These are phyloP conservation scores for Aspergillus bertholletiae DNA, from an alignment of 495 filamentous ascomycete genomes.

Conservation along the genomic window DNA sequence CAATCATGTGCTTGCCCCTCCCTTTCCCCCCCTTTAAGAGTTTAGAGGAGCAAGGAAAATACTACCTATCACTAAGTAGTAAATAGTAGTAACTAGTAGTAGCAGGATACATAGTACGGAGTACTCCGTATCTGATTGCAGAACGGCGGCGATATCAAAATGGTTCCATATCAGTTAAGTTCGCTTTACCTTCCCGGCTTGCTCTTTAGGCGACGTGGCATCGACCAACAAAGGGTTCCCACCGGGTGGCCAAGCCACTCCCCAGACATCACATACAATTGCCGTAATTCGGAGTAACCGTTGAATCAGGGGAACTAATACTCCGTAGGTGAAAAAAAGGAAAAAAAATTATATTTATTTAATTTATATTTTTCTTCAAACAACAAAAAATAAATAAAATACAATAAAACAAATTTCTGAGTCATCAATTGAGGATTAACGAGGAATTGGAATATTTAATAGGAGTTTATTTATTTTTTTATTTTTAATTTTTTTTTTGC, in stretches of 20 bases:
- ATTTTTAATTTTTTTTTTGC: too few species aligned
- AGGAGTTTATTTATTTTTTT: too few species aligned
- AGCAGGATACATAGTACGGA: background rate
- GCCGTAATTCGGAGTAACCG: background rate
- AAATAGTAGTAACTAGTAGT: too few species aligned
- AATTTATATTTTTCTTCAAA: too few species aligned
- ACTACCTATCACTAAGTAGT: too few species aligned
- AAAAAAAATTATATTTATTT: background rate
- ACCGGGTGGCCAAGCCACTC: constrained; percentile 5
- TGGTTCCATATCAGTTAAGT: background rate
- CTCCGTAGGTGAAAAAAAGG: background rate
- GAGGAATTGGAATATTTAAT: too few species aligned
- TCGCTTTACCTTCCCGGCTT: constrained; percentile 8
- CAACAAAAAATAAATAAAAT: too few species aligned
- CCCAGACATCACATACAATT: constrained; percentile 2
- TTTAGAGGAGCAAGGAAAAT: too few species aligned
- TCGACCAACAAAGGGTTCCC: constrained; percentile 1
- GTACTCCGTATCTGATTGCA: background rate
- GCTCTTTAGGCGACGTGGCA: constrained; percentile 15
- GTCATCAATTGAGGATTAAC: too few species aligned
- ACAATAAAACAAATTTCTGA: too few species aligned
- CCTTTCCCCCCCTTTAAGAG: too few species aligned
- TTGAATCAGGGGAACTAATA: background rate
- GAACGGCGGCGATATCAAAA: background rate
- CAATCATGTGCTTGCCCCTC: too few species aligned